phyloP scores from a whole-genome alignment of 345 rosid genomes.

The Populus deltoides region DNA sequence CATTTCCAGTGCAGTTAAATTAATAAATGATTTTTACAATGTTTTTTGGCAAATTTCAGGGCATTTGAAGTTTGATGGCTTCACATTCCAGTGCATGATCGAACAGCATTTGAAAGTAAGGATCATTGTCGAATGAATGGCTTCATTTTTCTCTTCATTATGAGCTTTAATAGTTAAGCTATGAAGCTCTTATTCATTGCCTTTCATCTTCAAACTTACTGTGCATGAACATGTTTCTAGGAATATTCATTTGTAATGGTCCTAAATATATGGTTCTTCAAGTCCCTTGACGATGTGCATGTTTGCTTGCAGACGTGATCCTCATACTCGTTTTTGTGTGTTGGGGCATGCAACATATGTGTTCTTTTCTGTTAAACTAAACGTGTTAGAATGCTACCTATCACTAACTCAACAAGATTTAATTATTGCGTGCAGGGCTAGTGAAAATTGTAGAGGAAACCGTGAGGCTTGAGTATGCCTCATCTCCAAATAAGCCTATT shows the following conservation, averaged over 20 bases:
- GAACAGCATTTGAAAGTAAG: conserved; percentile 70
- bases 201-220: neutral
- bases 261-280: neutral
- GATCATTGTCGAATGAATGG: neutral
- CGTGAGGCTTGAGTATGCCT: conserved; percentile 47
- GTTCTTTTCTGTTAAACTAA: neutral
- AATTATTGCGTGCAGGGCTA: conserved; percentile 47
- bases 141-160: neutral
- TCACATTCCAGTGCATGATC: conserved; percentile 72
- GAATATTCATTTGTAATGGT: neutral
- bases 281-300: neutral
- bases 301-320: neutral
- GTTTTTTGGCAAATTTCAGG: conserved; percentile 40
- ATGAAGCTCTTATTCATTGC: neutral
- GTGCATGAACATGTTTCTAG: neutral
- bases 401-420: neutral
- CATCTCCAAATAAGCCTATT: no score
- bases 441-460: conserved; percentile 61
- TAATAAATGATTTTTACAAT: conserved; percentile 2
- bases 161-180: neutral
- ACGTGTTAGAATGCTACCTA: neutral
- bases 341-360: neutral
- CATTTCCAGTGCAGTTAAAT: neutral
- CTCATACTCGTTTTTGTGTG: neutral
- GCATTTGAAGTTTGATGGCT: conserved; percentile 77